Evolutionary conservation across 768 basidiomycete genomes (phyloP), one percentile per base, ranked within the genome.

Genomic region (Panaeolus cyanescens): DNA sequence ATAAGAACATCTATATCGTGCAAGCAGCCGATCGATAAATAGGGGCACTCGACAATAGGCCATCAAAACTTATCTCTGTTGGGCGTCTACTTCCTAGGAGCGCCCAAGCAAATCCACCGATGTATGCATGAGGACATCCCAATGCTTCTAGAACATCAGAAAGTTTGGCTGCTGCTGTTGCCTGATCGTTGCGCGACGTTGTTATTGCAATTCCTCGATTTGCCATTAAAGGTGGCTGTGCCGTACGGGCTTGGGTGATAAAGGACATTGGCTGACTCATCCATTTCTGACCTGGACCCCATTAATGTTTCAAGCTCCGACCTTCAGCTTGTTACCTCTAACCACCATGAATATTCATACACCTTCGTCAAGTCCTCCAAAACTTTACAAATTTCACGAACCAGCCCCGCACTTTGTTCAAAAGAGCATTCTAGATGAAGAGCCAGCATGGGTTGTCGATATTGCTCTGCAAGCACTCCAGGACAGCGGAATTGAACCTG

Each of bases 1-100:
- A 75, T 67, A 2, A 75, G 63, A 8, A 75, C 64, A 56, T 74
- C 72, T 62, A 74, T 73, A 64, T 74, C 72, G 72, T 72, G 56
- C n/a, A 65, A 20, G 56, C 57, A 58, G 61, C 28, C 7, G 20
- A 64, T 36, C 56, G 45, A 40, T 58, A 40, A 58, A 58, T 30
- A 36, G 8, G 53, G 40, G 57, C 20, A 59, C 19, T 37, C 57
- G 13, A 25, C 54, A n/a, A 36, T 32, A 25, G 25, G 20, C 22
- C n/a, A 40, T 20, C 31, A 55, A 45, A 32, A 68, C 72, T 69
- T 59, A 74, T 74, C 67, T 71, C 59, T 22, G 72, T 74, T 8
- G 66, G 64, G 31, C 70, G 63, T 3, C 15, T 31, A 56, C 67
- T 71, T 33, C 72, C 72, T 22, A 73, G 68, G n/a, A 72, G 56